phyloP scores from a whole-genome alignment of 805 yeast genomes.

The Kazachstania kunashirensis region DNA sequence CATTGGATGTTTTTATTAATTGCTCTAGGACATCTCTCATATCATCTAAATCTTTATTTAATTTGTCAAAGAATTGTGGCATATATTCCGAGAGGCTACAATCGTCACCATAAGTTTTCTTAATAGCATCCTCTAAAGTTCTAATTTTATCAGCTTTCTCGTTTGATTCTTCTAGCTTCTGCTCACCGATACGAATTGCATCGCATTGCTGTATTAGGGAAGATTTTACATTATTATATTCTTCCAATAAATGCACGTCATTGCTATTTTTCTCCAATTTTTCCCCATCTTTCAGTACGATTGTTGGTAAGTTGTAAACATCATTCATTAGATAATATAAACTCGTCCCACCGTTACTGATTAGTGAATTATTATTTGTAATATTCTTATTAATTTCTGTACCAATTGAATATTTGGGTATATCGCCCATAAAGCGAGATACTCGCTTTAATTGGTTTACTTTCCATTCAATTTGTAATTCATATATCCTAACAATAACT shows the following conservation, averaged over 20 bases:
- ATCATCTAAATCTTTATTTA: slow-evolving; percentile 11
- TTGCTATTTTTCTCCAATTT: slow-evolving; percentile 8
- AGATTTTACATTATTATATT: slow-evolving; percentile 19
- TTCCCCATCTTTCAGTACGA: slow-evolving; percentile 6
- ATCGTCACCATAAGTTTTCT: slow-evolving; percentile 2
- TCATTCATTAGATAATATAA: slow-evolving; percentile 16
- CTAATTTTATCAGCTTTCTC: slow-evolving; percentile 6
- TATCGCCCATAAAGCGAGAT: slow-evolving; percentile 19
- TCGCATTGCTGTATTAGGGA: slow-evolving; percentile 14
- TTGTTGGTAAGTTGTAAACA: slow-evolving; percentile 19
- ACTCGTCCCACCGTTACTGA: slow-evolving; percentile 8
- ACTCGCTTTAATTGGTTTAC: slow-evolving; percentile 12
- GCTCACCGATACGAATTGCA: slow-evolving; percentile 12
- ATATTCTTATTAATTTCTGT: slow-evolving; percentile 9
- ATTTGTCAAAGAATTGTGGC: slow-evolving; percentile 5
- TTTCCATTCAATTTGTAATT: slow-evolving; percentile 13
- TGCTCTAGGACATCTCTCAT: slow-evolving; percentile 12
- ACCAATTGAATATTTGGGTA: slow-evolving; percentile 20
- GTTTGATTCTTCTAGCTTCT: slow-evolving; percentile 3
- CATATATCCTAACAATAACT: slow-evolving; percentile 11
- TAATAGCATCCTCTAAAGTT: slow-evolving; percentile 6
- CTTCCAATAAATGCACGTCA: slow-evolving; percentile 12
- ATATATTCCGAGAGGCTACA: slow-evolving; percentile 10
- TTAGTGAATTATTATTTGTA: slow-evolving; percentile 2
- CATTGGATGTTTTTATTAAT: slow-evolving; percentile 9